Base-by-base conservation (phyloP, 306 rosid genomes). In the Casuarina equisetifolia region DNA sequence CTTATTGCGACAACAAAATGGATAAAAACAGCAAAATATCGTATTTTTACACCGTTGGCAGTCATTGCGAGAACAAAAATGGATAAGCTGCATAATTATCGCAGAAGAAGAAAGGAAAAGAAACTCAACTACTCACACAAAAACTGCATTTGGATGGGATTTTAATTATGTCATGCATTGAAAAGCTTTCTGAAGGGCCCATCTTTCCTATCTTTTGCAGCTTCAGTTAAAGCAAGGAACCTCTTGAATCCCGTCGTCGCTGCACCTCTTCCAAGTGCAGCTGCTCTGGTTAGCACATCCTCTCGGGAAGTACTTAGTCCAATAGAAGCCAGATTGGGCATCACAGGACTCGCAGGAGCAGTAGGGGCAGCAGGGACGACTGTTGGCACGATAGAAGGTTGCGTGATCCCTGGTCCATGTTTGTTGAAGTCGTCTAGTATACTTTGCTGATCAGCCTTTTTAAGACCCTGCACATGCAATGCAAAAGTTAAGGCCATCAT, bases 251-350 rank as follows among this genome's bases (percentile, higher is more conserved):
- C 99, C 2, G 97, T 91, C 5, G 99, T 91, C 80, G 99, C 99
- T 3, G 99, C 99, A 72, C 99, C 99, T 70, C 97, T 91, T 85
- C 99, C 99, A 39, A 95, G 96, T 17, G 97, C 99, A 73, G 99
- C 97, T 42, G 99, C 99, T 80, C 97, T 84, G 40, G 99, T 88
- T 38, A 95, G 86, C 72, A 95, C 99, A 78, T 95, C 97, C 75
- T 95, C 98, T 74, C 94, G 76, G 3, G 97, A 87, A 46, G 92
- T 89, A 1, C 82, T 57, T 38, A 92, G 89, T 70, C 92, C 97
- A 20, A 77, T 74, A 3, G 93, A 80, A 43, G 86, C 49, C 59
- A 91, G 86, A 83, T 63, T 88, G 51, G 88, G 77, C 32, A 88
- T 80, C 40, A 76, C 82, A 19, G 96, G 79, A 74, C 89, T 91